Base-by-base conservation (phyloP, 495 filamentous ascomycete genomes). In the Annulohypoxylon moriforme region DNA sequence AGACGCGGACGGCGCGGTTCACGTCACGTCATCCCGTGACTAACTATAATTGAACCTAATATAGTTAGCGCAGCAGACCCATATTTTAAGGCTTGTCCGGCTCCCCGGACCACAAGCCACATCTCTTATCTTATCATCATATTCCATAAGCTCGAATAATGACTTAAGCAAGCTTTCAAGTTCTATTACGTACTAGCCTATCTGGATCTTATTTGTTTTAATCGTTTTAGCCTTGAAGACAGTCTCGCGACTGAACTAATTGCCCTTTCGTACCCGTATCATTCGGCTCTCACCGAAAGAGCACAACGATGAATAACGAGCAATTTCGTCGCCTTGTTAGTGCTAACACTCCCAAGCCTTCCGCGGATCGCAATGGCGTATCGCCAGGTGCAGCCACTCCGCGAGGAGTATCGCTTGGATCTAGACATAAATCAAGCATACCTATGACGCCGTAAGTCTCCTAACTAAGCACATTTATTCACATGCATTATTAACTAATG, bases 261-360 rank as follows among this genome's bases (percentile, higher is more conserved):
- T 31, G 42, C 29, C 11, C 11, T 47, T 56, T 31, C 29, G n/a
- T 4, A n/a, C 20, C 11, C 20, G 50, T 44, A 20, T 5, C 29
- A 49, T 27, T 22, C 31, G 38, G 14, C 18, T 20, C 14, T 38
- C 34, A 16, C 47, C 31, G 7, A 13, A 33, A 55, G 25, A 4
- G 31, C 44, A 40, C 60, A 38, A 71, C 53, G 27, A 99, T 99
- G 96, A 97, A 99, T 78, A 98, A 98, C 87, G 87, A 92, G 16
- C 93, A 99, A 77, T 99, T 99, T 77, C 94, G 96, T 55, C 90
- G 91, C 60, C 88, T 99, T n/a, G 76, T 99, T 8, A 81, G 89
- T 42, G 86, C 80, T 20, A 83, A 82, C 36, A 64, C 78, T 8
- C 69, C 76, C 44, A 86, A 83, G 73, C 75, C 72, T 57, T 78